A percentile compares a stretch with the other conserved stretches of the same genome.
phyloP scores from a whole-genome alignment of 495 filamentous ascomycete genomes.

The Tuber microsphaerosporum region DNA sequence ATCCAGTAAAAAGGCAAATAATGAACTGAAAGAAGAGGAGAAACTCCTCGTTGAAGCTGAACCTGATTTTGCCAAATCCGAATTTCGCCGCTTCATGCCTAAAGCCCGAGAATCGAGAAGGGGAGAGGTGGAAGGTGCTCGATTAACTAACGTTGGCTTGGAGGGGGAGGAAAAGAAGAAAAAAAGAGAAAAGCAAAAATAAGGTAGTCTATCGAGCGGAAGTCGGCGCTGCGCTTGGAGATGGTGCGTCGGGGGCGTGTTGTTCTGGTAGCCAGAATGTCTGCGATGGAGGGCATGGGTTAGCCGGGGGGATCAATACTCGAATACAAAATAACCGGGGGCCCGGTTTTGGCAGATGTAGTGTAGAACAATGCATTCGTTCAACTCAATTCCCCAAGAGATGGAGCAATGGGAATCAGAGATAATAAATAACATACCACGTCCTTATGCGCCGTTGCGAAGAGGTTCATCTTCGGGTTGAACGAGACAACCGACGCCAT shows the following conservation, averaged over 20 bases:
- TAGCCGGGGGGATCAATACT: neutral
- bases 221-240: conserved; percentile 22
- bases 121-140: neutral
- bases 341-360: neutral
- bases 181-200: neutral
- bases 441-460: conserved; percentile 81
- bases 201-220: conserved; percentile 6
- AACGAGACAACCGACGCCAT: conserved; percentile 70
- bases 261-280: conserved; percentile 79
- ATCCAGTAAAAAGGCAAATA: neutral
- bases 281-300: conserved; percentile 16
- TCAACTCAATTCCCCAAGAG: neutral
- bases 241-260: conserved; percentile 45
- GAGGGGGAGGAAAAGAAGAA: neutral
- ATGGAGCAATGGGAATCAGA: neutral
- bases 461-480: conserved; percentile 83
- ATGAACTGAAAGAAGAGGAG: neutral
- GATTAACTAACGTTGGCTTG: neutral
- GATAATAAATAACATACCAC: conserved; percentile 46
- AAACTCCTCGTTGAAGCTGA: neutral
- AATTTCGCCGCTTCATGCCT: neutral
- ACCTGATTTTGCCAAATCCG: neutral
- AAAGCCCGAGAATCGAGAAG: neutral
- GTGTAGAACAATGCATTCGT: neutral
- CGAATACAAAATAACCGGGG: neutral